Evolutionary conservation across 2,329 filamentous ascomycete genomes (phyloP).

Genomic region (Alternaria rosae): DNA sequence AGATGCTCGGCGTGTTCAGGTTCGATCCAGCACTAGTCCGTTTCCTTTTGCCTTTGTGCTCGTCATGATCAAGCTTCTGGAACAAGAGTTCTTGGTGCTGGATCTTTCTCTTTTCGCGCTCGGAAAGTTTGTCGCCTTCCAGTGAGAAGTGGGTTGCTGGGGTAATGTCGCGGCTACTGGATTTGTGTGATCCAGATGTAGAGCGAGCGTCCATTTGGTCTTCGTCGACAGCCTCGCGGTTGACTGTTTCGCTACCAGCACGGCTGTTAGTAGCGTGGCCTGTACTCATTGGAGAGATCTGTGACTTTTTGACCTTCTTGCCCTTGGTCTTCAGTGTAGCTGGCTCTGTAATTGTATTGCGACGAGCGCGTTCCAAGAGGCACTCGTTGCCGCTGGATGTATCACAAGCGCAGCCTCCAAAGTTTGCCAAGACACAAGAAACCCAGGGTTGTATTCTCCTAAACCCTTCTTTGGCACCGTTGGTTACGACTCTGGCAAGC

Average conservation of each 20-base stretch:
- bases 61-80: slow-evolving; percentile 66
- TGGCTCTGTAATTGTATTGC: slow-evolving; percentile 39
- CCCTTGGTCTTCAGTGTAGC: slow-evolving; percentile 52
- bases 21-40: slow-evolving; percentile 63
- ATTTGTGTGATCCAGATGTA: slow-evolving; percentile 63
- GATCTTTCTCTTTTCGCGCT: slow-evolving; percentile 68
- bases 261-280: slow-evolving; percentile 64
- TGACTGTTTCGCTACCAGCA: slow-evolving; percentile 65
- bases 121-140: slow-evolving; percentile 63
- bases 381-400: slow-evolving; percentile 46
- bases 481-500: slow-evolving; percentile 67
- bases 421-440: slow-evolving; percentile 74
- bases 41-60: slow-evolving; percentile 62
- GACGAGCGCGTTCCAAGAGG: slow-evolving; percentile 47
- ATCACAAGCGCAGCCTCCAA: slow-evolving; percentile 80
- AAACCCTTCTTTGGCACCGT: slow-evolving; percentile 67
- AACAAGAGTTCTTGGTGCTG: slow-evolving; percentile 69
- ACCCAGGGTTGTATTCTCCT: slow-evolving; percentile 72
- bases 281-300: slow-evolving; percentile 63
- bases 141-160: slow-evolving; percentile 62
- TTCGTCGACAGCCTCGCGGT: slow-evolving; percentile 61
- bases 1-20: slow-evolving; percentile 59
- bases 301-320: slow-evolving; percentile 58
- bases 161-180: slow-evolving; percentile 67
- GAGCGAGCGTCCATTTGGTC: slow-evolving; percentile 65